Evolutionary conservation across 2,329 filamentous ascomycete species (phyloP), one percentile per base, ranked within the genome.

Genomic region (Eurotiales sp.): DNA sequence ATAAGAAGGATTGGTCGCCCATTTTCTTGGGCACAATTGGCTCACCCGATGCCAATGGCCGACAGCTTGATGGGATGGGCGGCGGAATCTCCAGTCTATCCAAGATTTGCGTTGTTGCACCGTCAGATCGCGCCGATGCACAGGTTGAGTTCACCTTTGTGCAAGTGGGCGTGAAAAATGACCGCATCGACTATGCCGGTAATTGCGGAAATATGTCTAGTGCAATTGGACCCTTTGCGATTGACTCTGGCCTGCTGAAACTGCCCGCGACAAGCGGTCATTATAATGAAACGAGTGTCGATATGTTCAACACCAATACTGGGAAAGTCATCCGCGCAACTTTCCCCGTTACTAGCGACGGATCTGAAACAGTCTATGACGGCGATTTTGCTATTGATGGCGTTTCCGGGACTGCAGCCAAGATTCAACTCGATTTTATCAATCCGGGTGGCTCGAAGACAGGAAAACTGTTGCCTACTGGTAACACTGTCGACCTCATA

Each of bases 201-300:
- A 90, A 88, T 59, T 89, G 86, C 62, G 86, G 86, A n/a, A 89
- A 89, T 64, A 86, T 90, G 83, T 81, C 76, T 5, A 77, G 79
- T 36, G 77, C 82, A 0, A 77, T 89, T 41, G 87, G 85, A 0
- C 85, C 86, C 0, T 84, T 81, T 61, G 82, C 82, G 2, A 71
- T 83, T 62, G 69, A 88, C 69, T 65, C 75, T 21, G 73, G 77
- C 2, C 55, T 85, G 1, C 67, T 81, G 51, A 12, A 52, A 14
- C 14, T n/a, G 14, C 30, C 30, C n/a, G 10, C 10, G n/a, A 55
- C 54, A 19, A 46, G 55, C 55, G 37, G 64, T 60, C 19, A 43
- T 46, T 62, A 65, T 17, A 61, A 60, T 11, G 64, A 66, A 52
- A 70, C 73, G 1, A 78, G 71, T 0, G 77, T 89, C 11, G 72